Conservation (phyloP, 2,329 filamentous ascomycete genomes). For the Pseudogymnoascus sp. region DNA sequence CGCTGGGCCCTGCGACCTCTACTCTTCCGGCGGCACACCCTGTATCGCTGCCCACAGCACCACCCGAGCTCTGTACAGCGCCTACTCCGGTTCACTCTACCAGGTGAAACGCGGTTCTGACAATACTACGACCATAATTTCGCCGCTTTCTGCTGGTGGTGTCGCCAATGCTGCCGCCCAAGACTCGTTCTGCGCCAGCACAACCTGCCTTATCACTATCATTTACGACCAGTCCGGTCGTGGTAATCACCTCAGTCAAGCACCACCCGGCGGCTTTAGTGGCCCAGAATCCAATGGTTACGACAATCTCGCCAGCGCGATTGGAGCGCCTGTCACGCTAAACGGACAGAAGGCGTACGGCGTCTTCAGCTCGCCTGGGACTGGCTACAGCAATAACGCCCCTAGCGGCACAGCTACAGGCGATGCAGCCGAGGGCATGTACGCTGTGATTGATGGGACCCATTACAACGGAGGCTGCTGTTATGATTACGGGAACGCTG, state of each 20-base stretch:
- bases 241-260: constrained; percentile 54
- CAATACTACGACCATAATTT: constrained; percentile 29
- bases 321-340: constrained; percentile 51
- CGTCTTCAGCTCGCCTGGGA: constrained; percentile 52
- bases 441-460: constrained; percentile 50
- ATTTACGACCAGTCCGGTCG: constrained; percentile 59
- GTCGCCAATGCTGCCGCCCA: constrained; percentile 54
- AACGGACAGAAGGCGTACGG: constrained; percentile 55
- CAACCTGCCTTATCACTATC: constrained; percentile 54
- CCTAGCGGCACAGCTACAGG: constrained; percentile 44
- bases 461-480: constrained; percentile 51
- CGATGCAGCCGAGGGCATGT: constrained; percentile 51
- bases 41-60: constrained; percentile 58
- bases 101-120: constrained; percentile 49
- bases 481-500: constrained; percentile 51
- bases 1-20: constrained; percentile 55
- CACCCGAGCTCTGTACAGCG: constrained; percentile 52
- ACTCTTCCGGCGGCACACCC: constrained; percentile 48
- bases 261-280: constrained; percentile 46
- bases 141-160: constrained; percentile 46
- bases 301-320: constrained; percentile 52
- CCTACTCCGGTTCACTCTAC: constrained; percentile 47
- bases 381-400: constrained; percentile 53
- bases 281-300: constrained; percentile 49
- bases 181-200: constrained; percentile 50